A percentile compares a stretch with the other conserved stretches of the same genome.
phyloP scores from a whole-genome alignment of 768 basidiomycete species.

The Lactarius hengduanensis region DNA sequence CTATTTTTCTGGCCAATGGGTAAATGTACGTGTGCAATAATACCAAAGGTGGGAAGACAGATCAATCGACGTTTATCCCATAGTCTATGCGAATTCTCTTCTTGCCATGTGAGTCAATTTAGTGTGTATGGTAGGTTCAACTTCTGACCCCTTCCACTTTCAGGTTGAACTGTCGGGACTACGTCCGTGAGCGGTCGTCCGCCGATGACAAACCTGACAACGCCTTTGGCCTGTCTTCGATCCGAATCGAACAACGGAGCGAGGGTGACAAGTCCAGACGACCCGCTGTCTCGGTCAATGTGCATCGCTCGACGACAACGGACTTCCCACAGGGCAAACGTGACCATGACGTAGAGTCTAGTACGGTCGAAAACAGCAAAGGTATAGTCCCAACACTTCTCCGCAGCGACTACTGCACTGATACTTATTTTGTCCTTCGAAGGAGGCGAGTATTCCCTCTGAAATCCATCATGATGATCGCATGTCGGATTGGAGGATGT shows the following conservation, averaged over 20 bases:
- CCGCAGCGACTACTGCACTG: not conserved
- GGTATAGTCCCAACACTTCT: not conserved
- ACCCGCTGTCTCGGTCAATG: slow-evolving; percentile 1
- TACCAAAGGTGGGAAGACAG: not conserved
- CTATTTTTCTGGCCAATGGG: slow-evolving; percentile 53
- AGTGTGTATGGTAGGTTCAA: not conserved
- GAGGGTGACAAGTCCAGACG: not conserved
- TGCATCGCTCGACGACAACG: not conserved
- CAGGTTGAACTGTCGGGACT: slow-evolving; percentile 20
- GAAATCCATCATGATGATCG: not conserved
- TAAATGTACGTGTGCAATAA: slow-evolving; percentile 42
- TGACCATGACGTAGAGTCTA: not conserved
- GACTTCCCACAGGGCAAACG: not conserved
- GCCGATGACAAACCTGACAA: too few species aligned
- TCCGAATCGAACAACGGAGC: not conserved
- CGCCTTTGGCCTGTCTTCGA: not conserved
- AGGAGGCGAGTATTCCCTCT: not conserved
- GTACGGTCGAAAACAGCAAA: not conserved
- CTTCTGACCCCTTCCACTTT: slow-evolving; percentile 1
- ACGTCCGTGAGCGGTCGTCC: not conserved
- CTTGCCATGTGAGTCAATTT: slow-evolving; percentile 45
- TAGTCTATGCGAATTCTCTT: slow-evolving; percentile 53
- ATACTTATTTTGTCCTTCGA: not conserved
- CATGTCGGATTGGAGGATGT: not conserved
- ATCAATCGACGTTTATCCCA: slow-evolving; percentile 7